phyloP scores from a whole-genome alignment of 2,329 filamentous ascomycete genomes.

The Pseudocercospora cruenta region DNA sequence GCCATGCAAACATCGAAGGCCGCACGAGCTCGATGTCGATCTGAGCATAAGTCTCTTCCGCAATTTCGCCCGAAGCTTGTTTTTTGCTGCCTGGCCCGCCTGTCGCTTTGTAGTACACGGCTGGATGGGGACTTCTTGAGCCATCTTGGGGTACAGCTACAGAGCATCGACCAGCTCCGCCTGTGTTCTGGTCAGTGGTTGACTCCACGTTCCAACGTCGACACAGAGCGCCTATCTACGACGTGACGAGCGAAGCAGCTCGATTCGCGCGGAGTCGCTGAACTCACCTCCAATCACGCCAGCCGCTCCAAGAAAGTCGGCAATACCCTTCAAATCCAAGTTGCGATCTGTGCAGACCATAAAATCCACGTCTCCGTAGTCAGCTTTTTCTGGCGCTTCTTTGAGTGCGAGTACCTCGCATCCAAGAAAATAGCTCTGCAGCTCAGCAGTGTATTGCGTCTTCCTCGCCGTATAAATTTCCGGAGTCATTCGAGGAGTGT shows the following conservation, averaged over 20 bases:
- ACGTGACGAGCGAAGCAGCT: background rate
- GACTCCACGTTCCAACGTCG: no score
- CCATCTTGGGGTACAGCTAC: constrained; percentile 32
- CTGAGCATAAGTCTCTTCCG: constrained; percentile 56
- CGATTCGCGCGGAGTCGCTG: background rate
- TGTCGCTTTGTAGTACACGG: constrained; percentile 24
- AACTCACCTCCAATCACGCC: constrained; percentile 25
- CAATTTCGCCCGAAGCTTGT: constrained; percentile 8
- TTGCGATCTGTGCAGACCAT: constrained; percentile 51
- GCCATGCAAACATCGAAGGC: constrained; percentile 59
- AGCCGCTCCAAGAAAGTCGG: constrained; percentile 51
- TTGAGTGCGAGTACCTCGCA: constrained; percentile 61
- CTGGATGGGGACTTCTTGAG: background rate
- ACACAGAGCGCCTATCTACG: background rate
- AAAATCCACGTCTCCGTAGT: constrained; percentile 75
- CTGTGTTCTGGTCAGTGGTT: no score
- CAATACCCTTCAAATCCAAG: constrained; percentile 40
- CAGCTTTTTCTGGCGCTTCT: constrained; percentile 69
- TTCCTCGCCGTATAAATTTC: constrained; percentile 61
- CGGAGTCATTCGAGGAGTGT: constrained; percentile 68
- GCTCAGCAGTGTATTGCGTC: constrained; percentile 45
- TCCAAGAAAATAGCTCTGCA: constrained; percentile 57
- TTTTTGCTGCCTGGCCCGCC: background rate
- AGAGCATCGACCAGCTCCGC: constrained; percentile 23
- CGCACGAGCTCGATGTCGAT: constrained; percentile 67